Conservation (phyloP, 331 rosid genomes). For the Telfairia occidentalis region DNA sequence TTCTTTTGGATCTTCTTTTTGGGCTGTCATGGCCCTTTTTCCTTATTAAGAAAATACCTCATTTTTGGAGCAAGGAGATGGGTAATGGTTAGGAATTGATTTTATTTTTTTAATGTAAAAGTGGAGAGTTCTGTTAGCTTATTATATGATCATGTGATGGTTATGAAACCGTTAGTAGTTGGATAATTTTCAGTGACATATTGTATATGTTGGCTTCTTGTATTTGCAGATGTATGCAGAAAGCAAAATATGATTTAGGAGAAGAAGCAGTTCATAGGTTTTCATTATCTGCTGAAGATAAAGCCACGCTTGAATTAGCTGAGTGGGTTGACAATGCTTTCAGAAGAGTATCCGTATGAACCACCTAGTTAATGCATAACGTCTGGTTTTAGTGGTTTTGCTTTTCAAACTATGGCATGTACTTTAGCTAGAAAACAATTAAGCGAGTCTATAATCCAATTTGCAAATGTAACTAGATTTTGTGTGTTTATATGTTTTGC, state of each 20-base stretch:
- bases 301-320: constrained; percentile 93
- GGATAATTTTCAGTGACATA: background rate
- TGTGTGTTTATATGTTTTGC: background rate
- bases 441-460: background rate
- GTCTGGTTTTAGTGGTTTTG: constrained; percentile 19
- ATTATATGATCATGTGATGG: background rate
- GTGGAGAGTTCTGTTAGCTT: background rate
- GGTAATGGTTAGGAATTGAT: background rate
- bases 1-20: background rate
- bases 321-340: constrained; percentile 96
- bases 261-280: constrained; percentile 93
- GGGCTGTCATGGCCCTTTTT: too few relatives aligned
- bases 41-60: background rate
- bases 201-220: background rate
- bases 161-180: background rate
- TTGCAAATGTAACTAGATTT: background rate
- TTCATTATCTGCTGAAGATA: constrained; percentile 93
- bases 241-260: constrained; percentile 91
- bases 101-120: background rate
- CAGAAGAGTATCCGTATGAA: constrained; percentile 64
- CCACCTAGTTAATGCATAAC: constrained; percentile 14
- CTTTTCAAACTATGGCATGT: background rate
- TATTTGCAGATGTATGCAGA: constrained; percentile 86
- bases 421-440: background rate
- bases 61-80: background rate